Percentiles rank a stretch among this genome's conserved stretches.
phyloP scores from a whole-genome alignment of 140 eudicot genomes.

The Erigeron philadelphicus region DNA sequence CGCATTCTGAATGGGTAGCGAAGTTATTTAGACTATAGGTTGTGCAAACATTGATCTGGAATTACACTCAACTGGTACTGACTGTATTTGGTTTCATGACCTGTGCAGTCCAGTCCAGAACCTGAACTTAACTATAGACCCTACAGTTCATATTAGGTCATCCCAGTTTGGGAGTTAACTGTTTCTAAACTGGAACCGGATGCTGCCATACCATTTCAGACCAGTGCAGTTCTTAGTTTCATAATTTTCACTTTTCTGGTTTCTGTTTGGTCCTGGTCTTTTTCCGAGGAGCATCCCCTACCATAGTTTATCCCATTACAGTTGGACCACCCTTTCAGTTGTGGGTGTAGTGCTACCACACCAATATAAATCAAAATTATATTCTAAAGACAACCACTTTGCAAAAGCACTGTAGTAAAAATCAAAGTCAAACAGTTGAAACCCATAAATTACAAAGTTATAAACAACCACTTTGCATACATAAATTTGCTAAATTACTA shows the following conservation, averaged over 20 bases:
- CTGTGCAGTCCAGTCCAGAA: background rate
- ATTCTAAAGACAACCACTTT: background rate
- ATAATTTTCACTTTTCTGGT: too few relatives aligned
- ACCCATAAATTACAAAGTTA: background rate
- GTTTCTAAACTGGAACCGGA: too few relatives aligned
- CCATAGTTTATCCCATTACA: background rate
- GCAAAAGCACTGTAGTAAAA: background rate
- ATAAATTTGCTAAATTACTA: constrained; percentile 20
- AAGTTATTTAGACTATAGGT: background rate
- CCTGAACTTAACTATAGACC: background rate
- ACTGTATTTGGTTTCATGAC: background rate
- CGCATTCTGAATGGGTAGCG: constrained; percentile 3
- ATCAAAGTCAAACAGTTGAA: background rate
- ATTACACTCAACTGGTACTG: background rate
- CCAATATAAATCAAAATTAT: background rate
- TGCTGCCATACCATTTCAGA: too few relatives aligned
- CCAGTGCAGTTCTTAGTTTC: too few relatives aligned
- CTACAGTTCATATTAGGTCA: too few relatives aligned
- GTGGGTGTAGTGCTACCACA: constrained; percentile 69
- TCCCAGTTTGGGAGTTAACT: too few relatives aligned
- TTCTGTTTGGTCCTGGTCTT: too few relatives aligned
- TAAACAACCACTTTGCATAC: background rate
- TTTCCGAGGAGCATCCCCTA: too few relatives aligned
- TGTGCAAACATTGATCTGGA: background rate
- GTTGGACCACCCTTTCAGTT: constrained; percentile 35